A percentile compares a stretch with the other conserved stretches of the same genome.
These are phyloP conservation scores for Fusarium sp. DNA, from an alignment of 2,329 filamentous ascomycete genomes.

Conservation along the genomic window DNA sequence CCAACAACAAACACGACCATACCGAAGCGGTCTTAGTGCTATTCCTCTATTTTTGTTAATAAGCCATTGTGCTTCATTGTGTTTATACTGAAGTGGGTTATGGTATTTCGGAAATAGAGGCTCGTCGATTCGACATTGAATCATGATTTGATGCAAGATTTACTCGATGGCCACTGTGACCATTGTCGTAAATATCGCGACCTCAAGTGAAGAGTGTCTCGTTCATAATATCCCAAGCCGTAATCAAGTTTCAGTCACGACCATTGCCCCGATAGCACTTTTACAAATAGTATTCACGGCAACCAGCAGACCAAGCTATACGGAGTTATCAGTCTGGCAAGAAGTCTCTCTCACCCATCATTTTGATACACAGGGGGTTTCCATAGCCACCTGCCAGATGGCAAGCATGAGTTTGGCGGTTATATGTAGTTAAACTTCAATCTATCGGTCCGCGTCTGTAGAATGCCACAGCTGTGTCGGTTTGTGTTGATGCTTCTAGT, in stretches of 20 bases:
- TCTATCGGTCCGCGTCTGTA: no score
- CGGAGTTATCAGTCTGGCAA: neutral
- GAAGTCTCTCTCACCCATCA: neutral
- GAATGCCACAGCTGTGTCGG: no score
- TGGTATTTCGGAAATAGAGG: neutral
- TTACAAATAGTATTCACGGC: neutral
- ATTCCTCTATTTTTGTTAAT: neutral
- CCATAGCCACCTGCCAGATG: neutral
- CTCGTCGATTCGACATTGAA: neutral
- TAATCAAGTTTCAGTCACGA: neutral
- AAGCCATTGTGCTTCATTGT: neutral
- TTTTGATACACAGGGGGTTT: neutral
- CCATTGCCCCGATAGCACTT: neutral
- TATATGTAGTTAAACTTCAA: no score
- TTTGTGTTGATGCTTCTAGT: no score
- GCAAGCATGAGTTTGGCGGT: neutral
- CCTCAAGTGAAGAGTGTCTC: neutral
- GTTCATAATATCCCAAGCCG: neutral
- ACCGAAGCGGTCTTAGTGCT: conserved; percentile 23
- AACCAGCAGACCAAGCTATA: neutral
- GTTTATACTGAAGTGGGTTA: neutral
- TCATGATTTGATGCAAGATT: neutral
- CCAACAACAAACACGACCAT: conserved; percentile 9
- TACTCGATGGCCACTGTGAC: neutral
- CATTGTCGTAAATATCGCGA: neutral